These are phyloP conservation scores for Phalaenopsis aphrodite DNA, from an alignment of 106 monocot genomes.

Conservation along the genomic window DNA sequence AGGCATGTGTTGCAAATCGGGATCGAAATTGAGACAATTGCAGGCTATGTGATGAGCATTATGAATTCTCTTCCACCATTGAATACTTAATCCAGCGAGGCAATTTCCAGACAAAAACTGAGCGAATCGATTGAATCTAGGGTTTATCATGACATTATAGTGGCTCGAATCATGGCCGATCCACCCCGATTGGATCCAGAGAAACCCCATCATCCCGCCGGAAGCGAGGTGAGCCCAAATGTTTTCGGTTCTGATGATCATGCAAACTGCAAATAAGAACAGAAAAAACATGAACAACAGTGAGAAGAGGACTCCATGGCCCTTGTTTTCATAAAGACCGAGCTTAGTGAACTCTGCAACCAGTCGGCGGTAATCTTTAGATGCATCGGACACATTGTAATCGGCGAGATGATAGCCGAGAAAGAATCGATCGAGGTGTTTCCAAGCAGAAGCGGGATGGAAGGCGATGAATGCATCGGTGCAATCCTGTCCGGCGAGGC, in stretches of 20 bases:
- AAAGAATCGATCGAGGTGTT: conserved; percentile 40
- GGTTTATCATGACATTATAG: conserved; percentile 33
- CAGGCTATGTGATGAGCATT: conserved; percentile 72
- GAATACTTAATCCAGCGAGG: conserved; percentile 49
- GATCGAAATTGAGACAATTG: conserved; percentile 67
- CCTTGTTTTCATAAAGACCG: conserved; percentile 46
- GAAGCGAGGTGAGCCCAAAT: conserved; percentile 19
- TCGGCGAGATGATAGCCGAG: conserved; percentile 43
- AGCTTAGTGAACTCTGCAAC: conserved; percentile 36
- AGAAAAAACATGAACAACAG: conserved; percentile 18
- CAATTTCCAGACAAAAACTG: conserved; percentile 45
- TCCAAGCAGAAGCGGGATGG: conserved; percentile 54
- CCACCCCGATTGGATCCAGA: conserved; percentile 66
- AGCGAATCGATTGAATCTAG: conserved; percentile 11
- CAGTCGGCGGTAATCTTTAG: conserved; percentile 56
- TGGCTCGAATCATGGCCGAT: conserved; percentile 71
- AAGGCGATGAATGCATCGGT: conserved; percentile 67
- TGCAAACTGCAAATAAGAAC: conserved; percentile 21
- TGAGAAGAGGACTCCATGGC: conserved; percentile 18
- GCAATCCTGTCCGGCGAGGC: conserved; percentile 60
- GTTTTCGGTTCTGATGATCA: conserved; percentile 12
- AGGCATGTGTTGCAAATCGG: conserved; percentile 65
- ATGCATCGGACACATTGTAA: conserved; percentile 51
- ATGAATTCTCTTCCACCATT: conserved; percentile 75
- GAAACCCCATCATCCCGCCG: conserved; percentile 40